Conservation (phyloP, 768 basidiomycete genomes). For the Melanogaster broomeanus region DNA sequence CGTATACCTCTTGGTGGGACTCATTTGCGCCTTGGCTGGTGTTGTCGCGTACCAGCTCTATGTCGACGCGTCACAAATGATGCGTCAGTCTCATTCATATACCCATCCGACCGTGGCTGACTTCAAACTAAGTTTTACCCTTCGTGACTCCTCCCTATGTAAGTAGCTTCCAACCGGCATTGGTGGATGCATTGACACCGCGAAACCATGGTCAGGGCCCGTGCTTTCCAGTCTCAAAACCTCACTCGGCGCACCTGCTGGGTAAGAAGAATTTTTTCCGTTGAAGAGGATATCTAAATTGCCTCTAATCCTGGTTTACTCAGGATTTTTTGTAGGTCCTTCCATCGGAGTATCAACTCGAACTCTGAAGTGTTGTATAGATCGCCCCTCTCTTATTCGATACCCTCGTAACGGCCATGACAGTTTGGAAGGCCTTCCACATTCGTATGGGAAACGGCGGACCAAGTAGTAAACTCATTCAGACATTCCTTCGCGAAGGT, state of each 20-base stretch:
- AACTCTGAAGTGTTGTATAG: conserved; percentile 36
- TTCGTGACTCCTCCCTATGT: conserved; percentile 67
- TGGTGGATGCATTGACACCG: not conserved
- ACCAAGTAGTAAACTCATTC: conserved; percentile 76
- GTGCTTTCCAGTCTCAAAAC: conserved; percentile 80
- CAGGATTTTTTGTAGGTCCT: conserved; percentile 60
- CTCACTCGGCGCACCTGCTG: conserved; percentile 79
- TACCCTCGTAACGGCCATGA: conserved; percentile 79
- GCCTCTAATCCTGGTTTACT: conserved; percentile 8
- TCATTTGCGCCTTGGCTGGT: conserved; percentile 67
- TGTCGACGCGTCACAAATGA: conserved; percentile 78
- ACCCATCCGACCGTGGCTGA: conserved; percentile 8
- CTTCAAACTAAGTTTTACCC: conserved; percentile 50
- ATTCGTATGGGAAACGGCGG: conserved; percentile 77
- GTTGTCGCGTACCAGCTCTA: conserved; percentile 82
- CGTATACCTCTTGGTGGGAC: conserved; percentile 59
- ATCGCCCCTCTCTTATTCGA: conserved; percentile 83
- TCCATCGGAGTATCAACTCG: not conserved
- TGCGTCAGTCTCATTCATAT: conserved; percentile 45
- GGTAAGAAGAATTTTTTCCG: conserved; percentile 43
- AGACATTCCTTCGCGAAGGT: conserved; percentile 85
- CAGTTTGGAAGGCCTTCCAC: conserved; percentile 74
- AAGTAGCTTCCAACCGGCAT: conserved; percentile 21
- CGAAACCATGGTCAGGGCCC: conserved; percentile 53
- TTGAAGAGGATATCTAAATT: too few species aligned